Evolutionary conservation across 768 basidiomycete genomes (phyloP), one percentile per base, ranked within the genome.

Genomic region (Antrodiella citrinella): DNA sequence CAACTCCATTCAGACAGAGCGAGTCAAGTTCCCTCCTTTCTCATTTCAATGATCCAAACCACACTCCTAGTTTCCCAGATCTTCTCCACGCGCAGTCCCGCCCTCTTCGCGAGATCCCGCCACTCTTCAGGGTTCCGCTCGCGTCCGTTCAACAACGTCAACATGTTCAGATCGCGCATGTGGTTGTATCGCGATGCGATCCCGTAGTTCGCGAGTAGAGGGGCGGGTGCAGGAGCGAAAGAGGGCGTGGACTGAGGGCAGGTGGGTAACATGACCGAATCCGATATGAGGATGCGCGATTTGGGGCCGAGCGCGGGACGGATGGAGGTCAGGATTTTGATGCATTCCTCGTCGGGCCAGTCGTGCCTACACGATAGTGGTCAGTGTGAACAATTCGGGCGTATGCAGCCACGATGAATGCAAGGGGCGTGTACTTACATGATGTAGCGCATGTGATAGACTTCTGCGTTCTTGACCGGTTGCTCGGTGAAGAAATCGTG

Each of bases 401-500:
- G 7, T 4, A 15, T 15, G 26, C 45, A 44, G 35, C 13, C n/a
- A 10, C 7, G 5, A 35, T 15, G 26, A 13, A 18, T 12, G 4
- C 10, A 3, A 35, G 15, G 30, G n/a, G n/a, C n/a, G 7, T 35
- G 30, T 35, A 48, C 40, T 24, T 23, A 55, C 54, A 51, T 41
- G 20, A 55, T 47, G 24, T 48, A 48, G 22, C 54, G 51, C 44
- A 56, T 47, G 19, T 42, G 24, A 25, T 50, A 56, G n/a, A 53
- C 51, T 10, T 50, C 51, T 1, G 54, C 54, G 26, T 45, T 35
- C 26, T 51, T 48, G 23, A 57, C 38, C 1, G 55, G 55, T 38
- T 57, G 52, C 19, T 48, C 41, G 15, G 25, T 47, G 52, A 57
- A 57, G 46, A 57, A 57, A 22, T 57, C 50, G 24, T 57, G 56